A percentile compares a stretch with the other conserved stretches of the same genome.
Evolutionary conservation across 31 red algal genomes (phyloP).

Genomic region (Bonnemaisonia californica): DNA sequence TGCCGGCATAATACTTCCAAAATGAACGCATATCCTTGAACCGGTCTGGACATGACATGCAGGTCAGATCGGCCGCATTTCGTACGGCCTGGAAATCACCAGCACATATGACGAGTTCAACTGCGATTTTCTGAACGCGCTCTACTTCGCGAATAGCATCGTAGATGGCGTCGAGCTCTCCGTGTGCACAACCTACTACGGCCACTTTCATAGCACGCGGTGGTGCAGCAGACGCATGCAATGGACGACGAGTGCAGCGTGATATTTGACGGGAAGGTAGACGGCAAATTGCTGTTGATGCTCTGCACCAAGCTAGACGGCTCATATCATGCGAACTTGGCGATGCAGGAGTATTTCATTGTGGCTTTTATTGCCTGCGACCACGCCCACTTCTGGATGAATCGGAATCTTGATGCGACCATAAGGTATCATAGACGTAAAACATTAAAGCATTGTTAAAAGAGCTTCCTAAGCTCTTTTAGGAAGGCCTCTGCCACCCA

Average conservation of each 20-base stretch:
- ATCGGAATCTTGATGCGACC: too few relatives aligned
- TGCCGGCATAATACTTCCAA: constrained; percentile 76
- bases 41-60: constrained; percentile 71
- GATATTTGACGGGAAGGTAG: not conserved
- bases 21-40: constrained; percentile 78
- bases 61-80: constrained; percentile 71
- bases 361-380: too few relatives aligned
- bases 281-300: not conserved
- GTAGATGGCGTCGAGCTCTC: constrained; percentile 85
- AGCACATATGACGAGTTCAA: constrained; percentile 81
- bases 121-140: not conserved
- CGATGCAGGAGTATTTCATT: too few relatives aligned
- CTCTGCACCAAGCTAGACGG: not conserved
- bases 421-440: too few relatives aligned
- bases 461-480: too few relatives aligned
- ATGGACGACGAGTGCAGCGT: not conserved
- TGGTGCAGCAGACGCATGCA: not conserved
- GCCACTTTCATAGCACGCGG: constrained; percentile 53
- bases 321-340: not conserved
- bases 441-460: too few relatives aligned
- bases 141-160: constrained; percentile 51
- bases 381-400: too few relatives aligned
- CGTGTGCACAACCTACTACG: constrained; percentile 89
- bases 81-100: constrained; percentile 95
- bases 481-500: too few relatives aligned